Evolutionary conservation across 805 yeast genomes (phyloP).

Genomic region (Lipomyces sp.): DNA sequence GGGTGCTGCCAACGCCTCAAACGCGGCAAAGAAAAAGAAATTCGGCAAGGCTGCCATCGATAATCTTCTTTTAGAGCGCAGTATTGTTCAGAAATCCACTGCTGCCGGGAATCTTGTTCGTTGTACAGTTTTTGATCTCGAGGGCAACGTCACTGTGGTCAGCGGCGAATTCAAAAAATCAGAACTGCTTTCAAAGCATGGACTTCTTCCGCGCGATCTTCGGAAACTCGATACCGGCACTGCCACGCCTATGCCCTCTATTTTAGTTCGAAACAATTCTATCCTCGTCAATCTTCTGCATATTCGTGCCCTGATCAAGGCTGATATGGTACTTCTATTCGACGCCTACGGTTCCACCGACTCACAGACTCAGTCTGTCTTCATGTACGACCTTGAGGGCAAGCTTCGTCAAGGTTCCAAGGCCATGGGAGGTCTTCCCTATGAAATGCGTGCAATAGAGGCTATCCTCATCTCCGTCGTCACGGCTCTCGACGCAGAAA

Average conservation of each 20-base stretch:
- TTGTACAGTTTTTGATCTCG: conserved; percentile 74
- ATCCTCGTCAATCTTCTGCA: conserved; percentile 80
- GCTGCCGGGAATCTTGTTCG: conserved; percentile 21
- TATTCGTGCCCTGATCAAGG: conserved; percentile 83
- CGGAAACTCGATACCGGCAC: conserved; percentile 81
- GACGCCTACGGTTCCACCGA: conserved; percentile 61
- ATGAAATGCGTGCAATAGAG: conserved; percentile 88
- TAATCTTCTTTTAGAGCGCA: conserved; percentile 21
- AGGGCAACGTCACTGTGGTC: conserved; percentile 67
- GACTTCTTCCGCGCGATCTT: conserved; percentile 81
- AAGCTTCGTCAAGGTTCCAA: conserved; percentile 48
- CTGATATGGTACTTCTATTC: conserved; percentile 75
- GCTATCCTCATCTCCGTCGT: conserved; percentile 78
- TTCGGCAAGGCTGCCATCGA: conserved; percentile 12
- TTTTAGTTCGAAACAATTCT: conserved; percentile 73
- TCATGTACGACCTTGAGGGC: conserved; percentile 75
- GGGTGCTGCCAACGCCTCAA: too few relatives aligned
- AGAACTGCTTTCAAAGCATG: conserved; percentile 54
- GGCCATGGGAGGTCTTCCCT: conserved; percentile 55
- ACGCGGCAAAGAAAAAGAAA: background rate
- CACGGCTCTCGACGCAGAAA: conserved; percentile 74
- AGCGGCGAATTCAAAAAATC: conserved; percentile 72
- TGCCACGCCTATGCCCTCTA: conserved; percentile 83
- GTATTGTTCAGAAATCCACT: conserved; percentile 18
- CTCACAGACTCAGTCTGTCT: conserved; percentile 65